Base-by-base conservation (phyloP, 2,329 filamentous ascomycete species). In the Podosphaera xanthii region DNA sequence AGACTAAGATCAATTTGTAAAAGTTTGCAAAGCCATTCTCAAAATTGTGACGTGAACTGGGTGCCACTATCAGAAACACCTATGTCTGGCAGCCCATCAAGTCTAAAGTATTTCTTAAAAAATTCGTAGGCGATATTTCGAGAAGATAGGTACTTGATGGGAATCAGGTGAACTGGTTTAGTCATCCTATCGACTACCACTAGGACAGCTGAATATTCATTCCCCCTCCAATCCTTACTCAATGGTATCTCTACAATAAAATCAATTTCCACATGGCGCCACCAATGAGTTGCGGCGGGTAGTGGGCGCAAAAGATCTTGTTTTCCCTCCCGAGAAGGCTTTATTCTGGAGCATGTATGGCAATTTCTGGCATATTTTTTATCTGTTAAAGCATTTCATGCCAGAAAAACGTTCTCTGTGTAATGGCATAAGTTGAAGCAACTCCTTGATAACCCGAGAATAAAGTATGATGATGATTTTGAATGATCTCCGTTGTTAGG, bases 11-110 rank as follows among this genome's bases (percentile, higher is more conserved):
- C 30, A 44, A 36, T 36, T 60, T 52, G 36, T n/a, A 34, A n/a
- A 2, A 33, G 40, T 46, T 61, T 7, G 63, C 52, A 30, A 49
- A 42, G 55, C 53, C 53, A 55, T 40, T 61, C 58, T 62, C 61
- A 64, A 44, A 64, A 63, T 34, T 60, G 54, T 1, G 40, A 61
- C n/a, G 56, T 58, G 46, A 65, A 64, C 22, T 54, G 34, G 5
- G 59, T 22, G 8, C 63, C 63, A 22, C 60, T 8, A 54, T 65
- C 57, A 56, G 59, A 59, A 6, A 64, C 58, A 4, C 64, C 35
- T 14, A 46, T 38, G 33, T 61, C 54, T 9, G 55, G 59, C 12
- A 59, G 35, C 5, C 58, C 55, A 46, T 62, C 36, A 33, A 33
- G 3, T 14, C 50, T n/a, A 54, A 54, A 54, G 50, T 8, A 33